Percentiles rank a stretch among this genome's conserved stretches.
Conservation (phyloP, 2,329 filamentous ascomycete genomes). For the Thielaviopsis populi region DNA sequence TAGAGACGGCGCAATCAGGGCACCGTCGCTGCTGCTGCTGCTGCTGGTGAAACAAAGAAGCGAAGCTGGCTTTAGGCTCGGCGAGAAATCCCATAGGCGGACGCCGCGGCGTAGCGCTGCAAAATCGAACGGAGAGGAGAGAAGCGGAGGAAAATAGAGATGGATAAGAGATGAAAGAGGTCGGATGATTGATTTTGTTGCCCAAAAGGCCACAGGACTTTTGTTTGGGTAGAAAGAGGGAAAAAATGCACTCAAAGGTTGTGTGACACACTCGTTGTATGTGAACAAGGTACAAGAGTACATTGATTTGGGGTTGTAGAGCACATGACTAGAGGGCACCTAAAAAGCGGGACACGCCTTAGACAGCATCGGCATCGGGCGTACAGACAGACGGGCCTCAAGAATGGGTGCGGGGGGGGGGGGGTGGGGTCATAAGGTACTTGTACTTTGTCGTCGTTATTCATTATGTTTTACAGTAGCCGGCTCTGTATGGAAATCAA, state of each 20-base stretch:
- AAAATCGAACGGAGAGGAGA: background rate
- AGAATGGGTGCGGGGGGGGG: too few relatives aligned
- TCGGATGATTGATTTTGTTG: background rate
- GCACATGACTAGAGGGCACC: background rate
- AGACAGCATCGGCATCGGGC: too few relatives aligned
- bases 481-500: background rate
- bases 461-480: background rate
- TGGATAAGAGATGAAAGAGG: background rate
- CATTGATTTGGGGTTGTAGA: background rate
- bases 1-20: background rate
- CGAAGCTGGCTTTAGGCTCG: background rate
- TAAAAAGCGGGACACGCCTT: background rate
- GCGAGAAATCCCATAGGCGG: background rate
- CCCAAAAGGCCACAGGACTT: background rate
- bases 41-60: background rate
- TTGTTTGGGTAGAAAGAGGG: background rate
- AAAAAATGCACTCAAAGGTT: background rate
- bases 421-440: too few relatives aligned
- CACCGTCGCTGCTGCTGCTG: too few relatives aligned
- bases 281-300: background rate
- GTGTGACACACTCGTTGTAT: background rate
- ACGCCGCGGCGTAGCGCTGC: background rate
- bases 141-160: background rate
- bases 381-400: too few relatives aligned
- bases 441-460: too few relatives aligned